These are phyloP conservation scores for Chlamydomonas urium DNA, from an alignment of 139 green algal genomes.

Conservation along the genomic window DNA sequence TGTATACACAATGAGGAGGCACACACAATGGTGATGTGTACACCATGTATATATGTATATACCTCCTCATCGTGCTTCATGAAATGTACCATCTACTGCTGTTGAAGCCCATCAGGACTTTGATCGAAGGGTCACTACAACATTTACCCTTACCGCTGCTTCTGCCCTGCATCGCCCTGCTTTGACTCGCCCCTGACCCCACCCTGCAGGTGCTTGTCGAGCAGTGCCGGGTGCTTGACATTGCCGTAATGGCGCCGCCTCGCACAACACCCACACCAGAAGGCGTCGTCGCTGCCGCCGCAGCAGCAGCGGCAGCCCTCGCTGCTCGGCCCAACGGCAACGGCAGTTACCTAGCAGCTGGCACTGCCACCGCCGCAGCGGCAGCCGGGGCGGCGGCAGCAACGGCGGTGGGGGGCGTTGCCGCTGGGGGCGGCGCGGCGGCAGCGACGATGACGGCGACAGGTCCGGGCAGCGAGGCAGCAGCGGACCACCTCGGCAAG, in stretches of 20 bases:
- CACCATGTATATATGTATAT: no score
- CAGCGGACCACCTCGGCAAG: slow-evolving; percentile 28
- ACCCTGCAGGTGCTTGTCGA: slow-evolving; percentile 53
- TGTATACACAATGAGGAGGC: no score
- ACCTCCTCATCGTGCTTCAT: no score
- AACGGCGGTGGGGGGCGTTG: not conserved
- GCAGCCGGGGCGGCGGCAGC: not conserved
- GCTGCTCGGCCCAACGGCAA: not conserved
- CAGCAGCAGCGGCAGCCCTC: slow-evolving; percentile 5
- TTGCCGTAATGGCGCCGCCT: slow-evolving; percentile 22
- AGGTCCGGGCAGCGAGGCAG: not conserved
- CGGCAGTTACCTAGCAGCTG: not conserved
- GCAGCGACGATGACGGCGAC: not conserved
- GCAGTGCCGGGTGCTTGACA: slow-evolving; percentile 62
- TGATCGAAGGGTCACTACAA: no score
- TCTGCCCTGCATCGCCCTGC: not conserved
- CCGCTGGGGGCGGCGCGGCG: not conserved
- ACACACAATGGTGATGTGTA: no score
- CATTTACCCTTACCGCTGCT: not conserved
- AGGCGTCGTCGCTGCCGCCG: slow-evolving; percentile 18
- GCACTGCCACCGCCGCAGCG: not conserved
- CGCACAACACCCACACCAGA: slow-evolving; percentile 8
- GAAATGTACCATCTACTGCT: no score
- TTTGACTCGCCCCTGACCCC: no score
- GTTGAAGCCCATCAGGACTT: no score